Conservation (phyloP, 2,329 filamentous ascomycete species). For the Capronia epimyces region DNA sequence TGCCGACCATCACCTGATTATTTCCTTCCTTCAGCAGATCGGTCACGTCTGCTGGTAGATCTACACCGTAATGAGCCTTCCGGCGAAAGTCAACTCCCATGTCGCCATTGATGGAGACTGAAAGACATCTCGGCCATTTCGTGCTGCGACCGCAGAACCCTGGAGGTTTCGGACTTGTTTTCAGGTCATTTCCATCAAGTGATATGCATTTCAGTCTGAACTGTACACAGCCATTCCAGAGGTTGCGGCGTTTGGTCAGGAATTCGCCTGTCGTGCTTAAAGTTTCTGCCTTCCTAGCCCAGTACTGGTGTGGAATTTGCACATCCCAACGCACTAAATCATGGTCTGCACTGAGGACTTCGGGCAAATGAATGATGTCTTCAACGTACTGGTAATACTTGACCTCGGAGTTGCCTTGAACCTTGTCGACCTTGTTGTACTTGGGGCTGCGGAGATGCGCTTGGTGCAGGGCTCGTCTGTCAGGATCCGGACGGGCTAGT, state of each 20-base stretch:
- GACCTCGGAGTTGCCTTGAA: slow-evolving; percentile 24
- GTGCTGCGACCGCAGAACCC: slow-evolving; percentile 50
- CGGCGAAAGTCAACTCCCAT: slow-evolving; percentile 52
- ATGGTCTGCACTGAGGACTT: slow-evolving; percentile 29
- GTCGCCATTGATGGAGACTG: slow-evolving; percentile 60
- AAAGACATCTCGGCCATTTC: slow-evolving; percentile 66
- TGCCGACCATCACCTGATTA: slow-evolving; percentile 57
- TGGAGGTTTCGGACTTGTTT: background rate
- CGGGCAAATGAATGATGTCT: slow-evolving; percentile 33
- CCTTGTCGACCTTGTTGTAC: slow-evolving; percentile 33
- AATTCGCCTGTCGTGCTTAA: slow-evolving; percentile 24
- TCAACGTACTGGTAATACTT: slow-evolving; percentile 37
- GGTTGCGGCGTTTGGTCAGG: slow-evolving; percentile 30
- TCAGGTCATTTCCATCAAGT: background rate
- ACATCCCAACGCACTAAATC: slow-evolving; percentile 36
- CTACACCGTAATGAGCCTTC: slow-evolving; percentile 67
- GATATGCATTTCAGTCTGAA: slow-evolving; percentile 65
- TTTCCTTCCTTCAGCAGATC: slow-evolving; percentile 50
- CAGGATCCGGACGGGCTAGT: slow-evolving; percentile 38
- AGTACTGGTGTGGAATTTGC: slow-evolving; percentile 31
- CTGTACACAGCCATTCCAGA: slow-evolving; percentile 51
- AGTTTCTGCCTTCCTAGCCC: slow-evolving; percentile 15
- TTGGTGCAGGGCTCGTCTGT: slow-evolving; percentile 52
- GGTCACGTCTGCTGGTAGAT: slow-evolving; percentile 71
- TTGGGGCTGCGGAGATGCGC: slow-evolving; percentile 52